phyloP scores from a whole-genome alignment of 345 rosid species.

The Brassica carinata region DNA sequence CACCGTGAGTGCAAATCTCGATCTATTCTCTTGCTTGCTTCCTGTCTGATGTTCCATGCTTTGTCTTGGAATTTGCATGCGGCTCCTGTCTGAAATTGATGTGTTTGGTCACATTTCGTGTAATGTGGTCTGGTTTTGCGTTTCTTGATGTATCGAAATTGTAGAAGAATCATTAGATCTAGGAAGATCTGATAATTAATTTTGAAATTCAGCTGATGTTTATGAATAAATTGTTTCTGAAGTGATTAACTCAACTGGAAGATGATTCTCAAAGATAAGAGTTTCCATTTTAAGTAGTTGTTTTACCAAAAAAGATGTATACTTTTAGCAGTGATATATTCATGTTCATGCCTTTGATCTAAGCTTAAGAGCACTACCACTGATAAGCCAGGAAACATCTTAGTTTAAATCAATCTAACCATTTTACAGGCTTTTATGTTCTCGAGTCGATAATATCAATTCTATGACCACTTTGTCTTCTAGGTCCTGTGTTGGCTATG shows the following conservation, averaged over 20 bases:
- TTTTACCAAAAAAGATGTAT: background rate
- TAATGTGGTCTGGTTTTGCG: background rate
- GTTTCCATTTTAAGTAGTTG: background rate
- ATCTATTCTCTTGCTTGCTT: background rate
- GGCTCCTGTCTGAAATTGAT: background rate
- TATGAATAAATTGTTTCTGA: background rate
- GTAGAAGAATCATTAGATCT: background rate
- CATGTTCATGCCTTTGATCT: background rate
- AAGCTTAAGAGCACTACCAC: background rate
- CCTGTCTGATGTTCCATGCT: background rate
- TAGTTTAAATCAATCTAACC: background rate
- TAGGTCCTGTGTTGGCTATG: background rate
- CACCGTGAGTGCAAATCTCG: conserved; percentile 46
- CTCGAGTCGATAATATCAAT: background rate
- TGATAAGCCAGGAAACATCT: background rate
- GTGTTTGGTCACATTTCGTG: background rate
- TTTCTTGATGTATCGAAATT: conserved; percentile 13
- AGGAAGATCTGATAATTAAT: background rate
- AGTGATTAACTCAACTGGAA: background rate
- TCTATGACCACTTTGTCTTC: background rate
- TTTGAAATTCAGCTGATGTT: background rate
- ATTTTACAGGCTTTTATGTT: background rate
- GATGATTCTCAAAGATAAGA: background rate
- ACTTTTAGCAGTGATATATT: background rate
- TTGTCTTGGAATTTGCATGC: conserved; percentile 1